Percentiles rank a stretch among this genome's conserved stretches.
Evolutionary conservation across 83 land plant genomes (phyloP).

Genomic region (Picea abies): DNA sequence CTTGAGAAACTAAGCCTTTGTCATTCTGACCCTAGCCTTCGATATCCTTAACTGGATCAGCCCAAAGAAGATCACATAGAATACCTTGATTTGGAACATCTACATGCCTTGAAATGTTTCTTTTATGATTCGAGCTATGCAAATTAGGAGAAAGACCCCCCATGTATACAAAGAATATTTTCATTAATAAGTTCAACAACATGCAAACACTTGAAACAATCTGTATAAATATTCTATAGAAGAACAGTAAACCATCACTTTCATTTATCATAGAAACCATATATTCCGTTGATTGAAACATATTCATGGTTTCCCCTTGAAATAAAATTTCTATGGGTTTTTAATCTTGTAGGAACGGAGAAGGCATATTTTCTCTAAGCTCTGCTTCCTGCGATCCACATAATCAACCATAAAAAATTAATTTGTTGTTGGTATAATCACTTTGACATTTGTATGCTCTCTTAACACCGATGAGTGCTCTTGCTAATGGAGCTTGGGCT

Average conservation of each 20-base stretch:
- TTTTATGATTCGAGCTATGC: constrained; percentile 24
- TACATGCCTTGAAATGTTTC: constrained; percentile 28
- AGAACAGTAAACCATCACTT: constrained; percentile 41
- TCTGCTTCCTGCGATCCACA: too few species aligned
- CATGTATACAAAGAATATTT: constrained; percentile 52
- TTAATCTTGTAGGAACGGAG: too few species aligned
- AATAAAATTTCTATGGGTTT: too few species aligned
- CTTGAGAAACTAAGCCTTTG: constrained; percentile 12
- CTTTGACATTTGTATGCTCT: too few species aligned
- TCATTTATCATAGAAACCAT: constrained; percentile 44
- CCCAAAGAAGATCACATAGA: constrained; percentile 48
- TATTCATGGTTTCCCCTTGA: too few species aligned
- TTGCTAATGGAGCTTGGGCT: too few species aligned
- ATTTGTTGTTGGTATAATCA: too few species aligned
- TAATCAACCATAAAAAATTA: too few species aligned
- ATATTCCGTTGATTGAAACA: constrained; percentile 27
- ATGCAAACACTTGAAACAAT: constrained; percentile 42
- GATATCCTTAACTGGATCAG: constrained; percentile 30
- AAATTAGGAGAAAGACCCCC: constrained; percentile 45
- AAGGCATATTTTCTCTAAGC: too few species aligned
- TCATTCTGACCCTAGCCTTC: constrained; percentile 38
- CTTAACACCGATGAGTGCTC: too few species aligned
- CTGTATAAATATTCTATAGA: constrained; percentile 46
- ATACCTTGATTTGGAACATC: constrained; percentile 46
- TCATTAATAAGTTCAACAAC: constrained; percentile 35